phyloP scores from a whole-genome alignment of 2,329 filamentous ascomycete genomes.

The Claviceps sp. region DNA sequence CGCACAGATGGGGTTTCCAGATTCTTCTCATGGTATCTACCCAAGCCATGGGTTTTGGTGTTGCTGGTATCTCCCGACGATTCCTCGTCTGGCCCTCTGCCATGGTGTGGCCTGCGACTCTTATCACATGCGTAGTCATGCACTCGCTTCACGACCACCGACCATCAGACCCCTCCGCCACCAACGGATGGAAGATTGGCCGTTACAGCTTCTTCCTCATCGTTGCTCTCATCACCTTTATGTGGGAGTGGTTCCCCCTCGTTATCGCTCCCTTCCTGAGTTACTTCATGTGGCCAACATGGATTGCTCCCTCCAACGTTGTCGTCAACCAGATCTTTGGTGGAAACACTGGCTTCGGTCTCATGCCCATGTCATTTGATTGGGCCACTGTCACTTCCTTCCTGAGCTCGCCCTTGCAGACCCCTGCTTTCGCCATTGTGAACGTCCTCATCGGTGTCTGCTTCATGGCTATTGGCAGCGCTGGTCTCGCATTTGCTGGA shows the following conservation, averaged over 20 bases:
- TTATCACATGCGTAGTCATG: conserved; percentile 37
- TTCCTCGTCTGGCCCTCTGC: conserved; percentile 40
- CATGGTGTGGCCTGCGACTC: conserved; percentile 39
- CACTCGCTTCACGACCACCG: conserved; percentile 31
- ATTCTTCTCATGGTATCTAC: not conserved
- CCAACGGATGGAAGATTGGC: conserved; percentile 25
- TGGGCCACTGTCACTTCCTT: conserved; percentile 39
- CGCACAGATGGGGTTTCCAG: not conserved
- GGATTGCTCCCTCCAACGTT: conserved; percentile 33
- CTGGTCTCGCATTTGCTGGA: conserved; percentile 36
- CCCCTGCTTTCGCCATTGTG: conserved; percentile 43
- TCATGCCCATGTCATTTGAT: conserved; percentile 52
- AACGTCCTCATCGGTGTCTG: conserved; percentile 41
- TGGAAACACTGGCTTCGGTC: conserved; percentile 23
- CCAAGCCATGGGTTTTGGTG: conserved; percentile 34
- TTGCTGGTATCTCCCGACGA: conserved; percentile 34
- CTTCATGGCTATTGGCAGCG: conserved; percentile 35
- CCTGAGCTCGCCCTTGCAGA: conserved; percentile 35
- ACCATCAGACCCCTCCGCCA: conserved; percentile 15
- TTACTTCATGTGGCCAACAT: conserved; percentile 39
- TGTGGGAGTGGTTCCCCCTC: conserved; percentile 41
- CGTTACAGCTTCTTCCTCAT: conserved; percentile 34
- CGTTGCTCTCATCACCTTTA: conserved; percentile 32
- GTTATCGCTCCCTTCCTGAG: conserved; percentile 34
- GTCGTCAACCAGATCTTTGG: conserved; percentile 25